Conservation (phyloP, 768 basidiomycete genomes). For the Chalciporus piperatus region DNA sequence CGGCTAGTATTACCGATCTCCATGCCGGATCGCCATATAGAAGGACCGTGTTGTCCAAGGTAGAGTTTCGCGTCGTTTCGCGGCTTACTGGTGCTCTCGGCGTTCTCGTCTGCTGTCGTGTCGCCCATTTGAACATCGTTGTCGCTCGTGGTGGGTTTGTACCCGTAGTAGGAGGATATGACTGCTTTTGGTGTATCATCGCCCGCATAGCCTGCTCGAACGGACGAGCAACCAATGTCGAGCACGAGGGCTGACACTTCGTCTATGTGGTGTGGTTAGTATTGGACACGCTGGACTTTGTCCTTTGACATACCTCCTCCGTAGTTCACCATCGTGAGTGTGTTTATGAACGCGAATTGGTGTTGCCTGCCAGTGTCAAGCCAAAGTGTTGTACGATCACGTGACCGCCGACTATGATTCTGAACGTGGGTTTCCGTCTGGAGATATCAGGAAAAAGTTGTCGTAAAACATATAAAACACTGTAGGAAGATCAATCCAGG, state of each 20-base stretch:
- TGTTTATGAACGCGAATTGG: background rate
- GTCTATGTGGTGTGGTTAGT: slow-evolving; percentile 46
- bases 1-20: slow-evolving; percentile 78
- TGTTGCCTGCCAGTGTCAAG: background rate
- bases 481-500: no score
- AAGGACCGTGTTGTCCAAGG: slow-evolving; percentile 85
- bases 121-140: slow-evolving; percentile 40
- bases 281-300: background rate
- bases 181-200: slow-evolving; percentile 94
- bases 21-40: slow-evolving; percentile 89
- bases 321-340: slow-evolving; percentile 70
- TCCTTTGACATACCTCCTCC: slow-evolving; percentile 65
- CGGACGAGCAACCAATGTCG: slow-evolving; percentile 87
- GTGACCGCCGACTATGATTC: slow-evolving; percentile 6
- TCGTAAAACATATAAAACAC: background rate
- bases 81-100: slow-evolving; percentile 29
- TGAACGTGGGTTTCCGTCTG: background rate
- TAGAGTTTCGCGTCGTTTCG: slow-evolving; percentile 59
- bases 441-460: background rate
- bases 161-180: slow-evolving; percentile 88
- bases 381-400: background rate
- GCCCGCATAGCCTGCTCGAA: slow-evolving; percentile 95
- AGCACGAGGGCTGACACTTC: slow-evolving; percentile 97
- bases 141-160: slow-evolving; percentile 41
- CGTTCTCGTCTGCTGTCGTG: slow-evolving; percentile 33